Conservation (phyloP, 139 green algal genomes). For the Chlorella sp. region DNA sequence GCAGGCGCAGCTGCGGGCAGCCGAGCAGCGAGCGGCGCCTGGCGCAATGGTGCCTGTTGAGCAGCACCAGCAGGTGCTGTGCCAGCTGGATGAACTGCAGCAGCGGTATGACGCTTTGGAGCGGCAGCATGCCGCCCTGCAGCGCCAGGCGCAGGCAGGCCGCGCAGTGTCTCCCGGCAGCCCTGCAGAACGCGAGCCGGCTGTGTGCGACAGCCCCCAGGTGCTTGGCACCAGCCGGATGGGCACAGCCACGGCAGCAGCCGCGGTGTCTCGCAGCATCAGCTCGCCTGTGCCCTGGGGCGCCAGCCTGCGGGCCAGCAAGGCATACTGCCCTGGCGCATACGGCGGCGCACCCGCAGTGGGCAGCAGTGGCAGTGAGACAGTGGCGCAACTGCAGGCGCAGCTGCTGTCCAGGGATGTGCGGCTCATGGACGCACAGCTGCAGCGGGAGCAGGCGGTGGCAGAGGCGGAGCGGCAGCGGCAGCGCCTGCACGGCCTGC, state of each 20-base stretch:
- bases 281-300: neutral
- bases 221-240: neutral
- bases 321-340: neutral
- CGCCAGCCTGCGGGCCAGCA: neutral
- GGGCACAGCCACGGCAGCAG: neutral
- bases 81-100: constrained; percentile 48
- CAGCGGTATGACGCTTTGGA: constrained; percentile 30
- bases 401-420: constrained; percentile 35
- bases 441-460: constrained; percentile 47
- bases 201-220: too few relatives aligned
- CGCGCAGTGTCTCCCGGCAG: neutral
- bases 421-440: constrained; percentile 37
- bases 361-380: neutral
- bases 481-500: constrained; percentile 32
- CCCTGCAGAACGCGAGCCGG: neutral
- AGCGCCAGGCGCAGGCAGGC: neutral
- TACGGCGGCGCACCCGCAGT: neutral
- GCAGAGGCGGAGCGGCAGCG: constrained; percentile 35
- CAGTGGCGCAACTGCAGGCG: neutral
- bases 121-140: constrained; percentile 41
- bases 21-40: constrained; percentile 36
- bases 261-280: neutral
- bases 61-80: constrained; percentile 49
- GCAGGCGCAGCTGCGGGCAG: constrained; percentile 33
- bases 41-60: constrained; percentile 22